Evolutionary conservation across 179 eudicot species (phyloP), one percentile per base, ranked within the genome.

Genomic region (Corrigiola litoralis): DNA sequence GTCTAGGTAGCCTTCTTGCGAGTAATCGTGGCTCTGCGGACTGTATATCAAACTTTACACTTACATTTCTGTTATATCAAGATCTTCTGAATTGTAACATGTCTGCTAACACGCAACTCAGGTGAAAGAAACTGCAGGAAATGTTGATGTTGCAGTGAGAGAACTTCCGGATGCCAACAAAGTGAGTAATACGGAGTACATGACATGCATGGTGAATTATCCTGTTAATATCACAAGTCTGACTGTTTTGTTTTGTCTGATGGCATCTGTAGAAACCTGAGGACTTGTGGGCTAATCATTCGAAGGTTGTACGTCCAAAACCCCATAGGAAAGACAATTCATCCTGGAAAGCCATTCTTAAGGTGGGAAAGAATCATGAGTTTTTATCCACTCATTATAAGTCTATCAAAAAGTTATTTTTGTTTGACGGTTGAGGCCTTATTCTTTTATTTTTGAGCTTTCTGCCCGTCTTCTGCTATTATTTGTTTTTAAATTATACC

Each of bases 141-240:
- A 92, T 67, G 87, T 95, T 78, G 97, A 92, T 73, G 86, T 80
- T 33, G 97, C 99, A 27, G 90, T 81, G n/a, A 81, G 95, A 77
- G 99, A 95, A 66, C 96, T 95, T 69, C 99, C 99, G 3, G 99
- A 95, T 84, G 97, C 95, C 71, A 92, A 95, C 81, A 69, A 70
- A 92, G 99, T 95, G 77, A 74, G 76, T 21, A 50, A 24, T 23
- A 61, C 11, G 37, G 21, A 42, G 5, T 61, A 28, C 29, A 67
- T 57, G 54, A n/a, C n/a, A n/a, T n/a, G 0, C 16, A 25, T 25
- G 38, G 37, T 52, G 17, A n/a, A 25, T 14, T 2, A 59, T 9
- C 23, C 37, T 13, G n/a, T 25, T 10, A 27, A 47, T n/a, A n/a
- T 24, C 18, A 18, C 0, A 11, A 52, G 5, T 60, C 52, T 52